Evolutionary conservation across 176 grass and related monocot genomes (phyloP), one percentile per base, ranked within the genome.

Genomic region (Aegilops sharonensis): DNA sequence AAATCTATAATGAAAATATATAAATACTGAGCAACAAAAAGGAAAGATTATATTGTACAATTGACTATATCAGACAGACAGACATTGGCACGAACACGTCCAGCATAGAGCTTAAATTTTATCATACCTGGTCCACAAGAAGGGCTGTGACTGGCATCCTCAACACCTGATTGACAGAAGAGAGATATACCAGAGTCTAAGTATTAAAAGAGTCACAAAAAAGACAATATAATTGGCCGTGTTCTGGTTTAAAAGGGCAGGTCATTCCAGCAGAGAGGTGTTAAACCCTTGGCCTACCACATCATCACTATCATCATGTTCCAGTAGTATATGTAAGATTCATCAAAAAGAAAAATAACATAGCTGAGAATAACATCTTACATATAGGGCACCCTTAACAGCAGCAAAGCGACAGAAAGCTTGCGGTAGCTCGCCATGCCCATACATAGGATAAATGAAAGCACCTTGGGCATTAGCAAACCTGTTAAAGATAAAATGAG

Each of bases 371-470:
- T 77, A 82, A 21, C 50, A 85, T 91, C 94, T 94, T 97, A 94
- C 96, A 92, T 95, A 98, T 88, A 98, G 85, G 85, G 96, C 88
- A 65, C 93, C 96, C 87, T 95, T 98, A 72, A 98, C 91, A 81
- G 96, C 96, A 89, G 96, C 96, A 88, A 92, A 95, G 67, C 93
- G 92, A 45, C 96, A 98, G 75, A 98, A 98, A 86, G 96, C 96
- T 83, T 98, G 96, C 83, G 93, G 88, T 72, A 98, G 92, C 87
- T 98, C 96, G 31, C 91, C 96, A 91, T 98, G 93, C 21, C 96
- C 96, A 90, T 95, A 95, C 82, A 98, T 95, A 31, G 93, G 93
- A 85, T 95, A 95, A 77, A 98, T 89, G 87, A 98, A 98, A 83
- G 93, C 90, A 32, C 93, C 92, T 88, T 92, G 82, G 80, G 96